Conservation (phyloP, 2,329 filamentous ascomycete genomes). For the Fusarium drepaniforme region DNA sequence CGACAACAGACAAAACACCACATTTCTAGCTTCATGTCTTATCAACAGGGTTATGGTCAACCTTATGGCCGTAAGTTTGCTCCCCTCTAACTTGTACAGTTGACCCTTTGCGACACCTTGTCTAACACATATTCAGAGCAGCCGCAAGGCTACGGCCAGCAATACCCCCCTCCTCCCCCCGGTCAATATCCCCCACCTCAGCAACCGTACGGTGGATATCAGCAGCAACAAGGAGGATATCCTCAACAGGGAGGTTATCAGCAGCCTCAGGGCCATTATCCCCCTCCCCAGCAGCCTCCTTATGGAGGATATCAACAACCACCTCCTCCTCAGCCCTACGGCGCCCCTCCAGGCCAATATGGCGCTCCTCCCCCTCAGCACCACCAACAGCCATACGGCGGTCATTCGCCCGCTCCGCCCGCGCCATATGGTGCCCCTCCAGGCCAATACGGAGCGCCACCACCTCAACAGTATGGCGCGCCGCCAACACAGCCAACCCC, state of each 20-base stretch:
- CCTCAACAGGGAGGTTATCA: conserved; percentile 51
- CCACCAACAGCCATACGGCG: conserved; percentile 30
- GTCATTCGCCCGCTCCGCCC: conserved; percentile 43
- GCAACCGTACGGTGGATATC: conserved; percentile 49
- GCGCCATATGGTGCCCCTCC: conserved; percentile 49
- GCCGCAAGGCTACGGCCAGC: conserved; percentile 56
- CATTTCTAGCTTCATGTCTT: conserved; percentile 49
- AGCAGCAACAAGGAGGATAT: conserved; percentile 49
- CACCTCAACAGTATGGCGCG: conserved; percentile 53
- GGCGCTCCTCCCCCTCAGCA: conserved; percentile 49
- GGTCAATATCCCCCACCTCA: conserved; percentile 46
- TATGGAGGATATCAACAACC: conserved; percentile 50
- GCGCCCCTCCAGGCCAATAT: conserved; percentile 51
- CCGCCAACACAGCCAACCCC: conserved; percentile 66
- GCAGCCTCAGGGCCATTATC: conserved; percentile 49
- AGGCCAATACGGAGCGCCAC: conserved; percentile 45
- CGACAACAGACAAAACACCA: not conserved
- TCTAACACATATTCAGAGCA: conserved; percentile 45
- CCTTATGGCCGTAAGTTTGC: conserved; percentile 51
- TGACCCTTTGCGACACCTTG: conserved; percentile 1
- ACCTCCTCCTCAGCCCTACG: conserved; percentile 47
- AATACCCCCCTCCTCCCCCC: conserved; percentile 48
- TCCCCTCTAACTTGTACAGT: not conserved
- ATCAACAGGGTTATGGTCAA: conserved; percentile 49
- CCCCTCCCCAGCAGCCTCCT: conserved; percentile 49